These are phyloP conservation scores for Lactarius akahatsu DNA, from an alignment of 768 basidiomycete species.

Conservation along the genomic window DNA sequence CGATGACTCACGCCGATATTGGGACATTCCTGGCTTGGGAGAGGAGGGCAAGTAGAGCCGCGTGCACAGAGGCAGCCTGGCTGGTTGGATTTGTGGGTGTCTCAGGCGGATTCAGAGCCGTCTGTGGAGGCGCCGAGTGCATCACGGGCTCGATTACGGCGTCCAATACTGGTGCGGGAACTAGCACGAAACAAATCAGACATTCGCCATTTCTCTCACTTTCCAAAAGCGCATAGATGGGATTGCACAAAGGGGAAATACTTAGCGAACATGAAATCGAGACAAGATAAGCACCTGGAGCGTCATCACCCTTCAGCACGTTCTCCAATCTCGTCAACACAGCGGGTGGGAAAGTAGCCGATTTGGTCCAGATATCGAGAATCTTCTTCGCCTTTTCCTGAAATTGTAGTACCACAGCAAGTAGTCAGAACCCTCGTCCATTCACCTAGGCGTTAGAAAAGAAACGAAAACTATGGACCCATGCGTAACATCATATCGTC, in stretches of 20 bases:
- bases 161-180: constrained; percentile 28
- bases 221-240: constrained; percentile 51
- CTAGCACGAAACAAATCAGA: constrained; percentile 46
- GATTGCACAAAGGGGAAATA: constrained; percentile 69
- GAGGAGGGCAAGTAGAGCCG: constrained; percentile 66
- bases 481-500: constrained; percentile 34
- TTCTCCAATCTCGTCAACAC: constrained; percentile 72
- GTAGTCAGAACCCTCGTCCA: constrained; percentile 43
- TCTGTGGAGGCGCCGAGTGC: constrained; percentile 25
- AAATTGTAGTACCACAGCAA: constrained; percentile 37
- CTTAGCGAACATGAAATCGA: constrained; percentile 73
- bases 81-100: constrained; percentile 33
- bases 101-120: constrained; percentile 32
- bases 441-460: constrained; percentile 34
- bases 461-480: constrained; percentile 32
- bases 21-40: constrained; percentile 59
- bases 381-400: constrained; percentile 98
- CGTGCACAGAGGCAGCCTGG: constrained; percentile 49
- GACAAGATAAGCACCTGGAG: constrained; percentile 87
- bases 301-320: constrained; percentile 57
- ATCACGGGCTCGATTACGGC: constrained; percentile 27
- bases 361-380: constrained; percentile 95
- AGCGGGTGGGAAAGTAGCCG: constrained; percentile 79
- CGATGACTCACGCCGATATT: constrained; percentile 41
- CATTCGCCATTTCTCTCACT: constrained; percentile 56